These are phyloP conservation scores for Penicillium ochrochloron DNA, from an alignment of 495 filamentous ascomycete genomes.

Conservation along the genomic window DNA sequence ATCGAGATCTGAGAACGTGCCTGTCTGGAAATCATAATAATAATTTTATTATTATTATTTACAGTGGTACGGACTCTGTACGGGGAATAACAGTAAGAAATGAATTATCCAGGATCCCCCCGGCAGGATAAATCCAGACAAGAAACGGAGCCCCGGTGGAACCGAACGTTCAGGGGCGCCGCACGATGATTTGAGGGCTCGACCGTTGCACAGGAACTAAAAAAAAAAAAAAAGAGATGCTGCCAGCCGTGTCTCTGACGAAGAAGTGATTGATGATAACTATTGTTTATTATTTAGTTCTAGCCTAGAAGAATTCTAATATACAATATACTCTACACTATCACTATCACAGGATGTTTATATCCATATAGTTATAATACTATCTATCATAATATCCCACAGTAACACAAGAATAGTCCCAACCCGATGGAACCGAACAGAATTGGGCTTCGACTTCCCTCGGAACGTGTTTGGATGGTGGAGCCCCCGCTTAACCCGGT, in stretches of 20 bases:
- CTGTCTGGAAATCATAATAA: neutral
- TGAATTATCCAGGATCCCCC: too few relatives aligned
- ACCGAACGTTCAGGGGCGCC: slow-evolving; percentile 13
- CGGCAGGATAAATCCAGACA: neutral
- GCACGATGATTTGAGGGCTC: slow-evolving; percentile 12
- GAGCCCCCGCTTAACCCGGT: slow-evolving; percentile 18
- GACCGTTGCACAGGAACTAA: slow-evolving; percentile 14
- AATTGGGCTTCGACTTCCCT: neutral
- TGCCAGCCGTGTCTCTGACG: neutral
- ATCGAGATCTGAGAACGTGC: neutral
- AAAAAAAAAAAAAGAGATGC: neutral
- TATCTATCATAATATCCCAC: too few relatives aligned
- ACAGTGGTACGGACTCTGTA: neutral
- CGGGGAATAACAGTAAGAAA: neutral
- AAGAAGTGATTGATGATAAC: neutral
- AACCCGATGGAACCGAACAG: slow-evolving; percentile 23
- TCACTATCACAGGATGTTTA: neutral
- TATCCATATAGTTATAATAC: neutral
- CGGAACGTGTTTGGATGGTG: slow-evolving; percentile 12
- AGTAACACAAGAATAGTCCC: slow-evolving; percentile 2
- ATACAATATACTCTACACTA: neutral
- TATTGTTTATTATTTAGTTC: neutral
- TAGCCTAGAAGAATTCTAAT: neutral
- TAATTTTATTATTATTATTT: neutral
- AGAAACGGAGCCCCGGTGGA: slow-evolving; percentile 7